Evolutionary conservation across 129 eudicot genomes (phyloP).

Genomic region (Tagetes patula): DNA sequence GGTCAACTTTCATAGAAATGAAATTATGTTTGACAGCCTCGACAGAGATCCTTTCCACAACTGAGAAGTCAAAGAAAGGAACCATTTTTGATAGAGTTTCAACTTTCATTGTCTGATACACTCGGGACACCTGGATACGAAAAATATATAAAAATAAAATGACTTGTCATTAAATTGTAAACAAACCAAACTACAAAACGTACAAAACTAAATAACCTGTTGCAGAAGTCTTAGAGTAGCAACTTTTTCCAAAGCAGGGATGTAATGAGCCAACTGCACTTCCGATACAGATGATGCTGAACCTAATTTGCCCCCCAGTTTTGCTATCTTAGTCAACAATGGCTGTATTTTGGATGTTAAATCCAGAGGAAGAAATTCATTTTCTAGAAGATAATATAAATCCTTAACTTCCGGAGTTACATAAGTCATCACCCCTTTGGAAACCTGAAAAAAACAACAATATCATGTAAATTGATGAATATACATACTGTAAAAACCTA

Average conservation of each 20-base stretch:
- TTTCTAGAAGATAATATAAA: conserved; percentile 65
- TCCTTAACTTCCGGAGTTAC: conserved; percentile 89
- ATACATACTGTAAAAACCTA: neutral
- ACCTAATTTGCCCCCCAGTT: conserved; percentile 69
- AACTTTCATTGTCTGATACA: conserved; percentile 68
- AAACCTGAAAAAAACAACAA: conserved; percentile 41
- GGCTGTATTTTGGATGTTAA: conserved; percentile 65
- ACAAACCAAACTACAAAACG: neutral
- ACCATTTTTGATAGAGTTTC: conserved; percentile 61
- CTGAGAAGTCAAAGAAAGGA: conserved; percentile 66
- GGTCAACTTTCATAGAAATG: conserved; percentile 66
- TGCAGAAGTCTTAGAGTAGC: conserved; percentile 77
- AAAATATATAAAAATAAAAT: neutral
- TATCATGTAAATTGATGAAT: neutral
- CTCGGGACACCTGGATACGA: conserved; percentile 58
- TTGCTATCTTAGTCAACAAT: conserved; percentile 57
- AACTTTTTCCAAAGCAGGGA: conserved; percentile 67
- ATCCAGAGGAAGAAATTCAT: conserved; percentile 70
- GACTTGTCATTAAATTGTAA: neutral
- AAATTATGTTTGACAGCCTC: conserved; percentile 69
- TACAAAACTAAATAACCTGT: conserved; percentile 46
- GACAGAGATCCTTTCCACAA: conserved; percentile 71
- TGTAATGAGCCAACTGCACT: conserved; percentile 61
- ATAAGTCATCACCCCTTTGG: conserved; percentile 82
- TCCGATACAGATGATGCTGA: conserved; percentile 84